Base-by-base conservation (phyloP, 768 basidiomycete species). In the Mycena vulgaris region DNA sequence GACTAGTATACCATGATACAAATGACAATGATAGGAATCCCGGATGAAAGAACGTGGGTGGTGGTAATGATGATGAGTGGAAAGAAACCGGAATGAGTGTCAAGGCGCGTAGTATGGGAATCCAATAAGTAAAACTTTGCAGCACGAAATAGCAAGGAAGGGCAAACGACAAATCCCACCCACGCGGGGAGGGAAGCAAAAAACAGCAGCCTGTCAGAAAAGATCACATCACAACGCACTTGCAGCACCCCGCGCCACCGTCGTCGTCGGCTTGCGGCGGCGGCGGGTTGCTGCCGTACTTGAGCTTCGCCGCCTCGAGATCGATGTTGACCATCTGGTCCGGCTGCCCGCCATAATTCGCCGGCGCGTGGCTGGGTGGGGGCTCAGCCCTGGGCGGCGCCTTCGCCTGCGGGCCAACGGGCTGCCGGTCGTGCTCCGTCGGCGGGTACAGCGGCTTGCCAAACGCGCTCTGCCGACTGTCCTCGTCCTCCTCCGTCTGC, bases 211-310 rank as follows among this genome's bases (percentile, higher is more conserved):
- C 6, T 33, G 42, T 25, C 25, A 19, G 53, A 66, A 40, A 25
- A 60, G 7, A 80, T 94, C 89, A 95, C 94, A 95, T 95, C 79
- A 95, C 87, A 74, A 93, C 82, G 81, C 94, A 95, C 81, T 91
- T 93, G 85, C 94, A 95, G 77, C 94, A 95, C 42, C 92, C 90
- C 33, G 84, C 87, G 35, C 80, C 83, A 2, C 75, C 78, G 17
- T 86, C 87, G 9, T 91, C 88, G 37, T 90, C 88, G 14, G 82
- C 81, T 52, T 86, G 78, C 58, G 82, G 81, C 55, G 86, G 78
- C 56, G 74, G 73, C 62, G 61, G 70, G 59, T 80, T 78, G 40
- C 56, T 70, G 2, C 82, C 80, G 14, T 70, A 53, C 58, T 80
- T 78, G 45, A 77, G 75, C 47, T 78, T 72, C 33, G 80, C 78